Conservation (phyloP, 306 rosid species). For the Fragaria iinumae region DNA sequence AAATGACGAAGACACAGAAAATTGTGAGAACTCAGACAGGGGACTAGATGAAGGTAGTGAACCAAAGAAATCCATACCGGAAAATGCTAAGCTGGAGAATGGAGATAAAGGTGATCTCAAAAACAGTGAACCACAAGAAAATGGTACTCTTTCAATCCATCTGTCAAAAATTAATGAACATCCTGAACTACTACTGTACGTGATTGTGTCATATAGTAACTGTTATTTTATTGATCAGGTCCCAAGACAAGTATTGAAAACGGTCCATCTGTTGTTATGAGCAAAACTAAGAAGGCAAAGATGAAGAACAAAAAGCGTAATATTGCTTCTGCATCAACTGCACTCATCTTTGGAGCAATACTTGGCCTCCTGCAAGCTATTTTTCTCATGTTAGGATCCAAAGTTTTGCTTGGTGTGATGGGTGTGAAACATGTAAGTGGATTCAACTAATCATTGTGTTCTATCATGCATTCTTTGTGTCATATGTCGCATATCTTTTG, state of each 20-base stretch:
- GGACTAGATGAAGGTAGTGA: background rate
- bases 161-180: background rate
- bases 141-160: conserved; percentile 30
- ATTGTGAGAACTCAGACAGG: conserved; percentile 9
- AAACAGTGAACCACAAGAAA: conserved; percentile 14
- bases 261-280: conserved; percentile 18
- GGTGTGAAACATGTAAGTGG: conserved; percentile 75
- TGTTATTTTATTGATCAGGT: conserved; percentile 32
- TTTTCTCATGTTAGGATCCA: conserved; percentile 66
- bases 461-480: background rate
- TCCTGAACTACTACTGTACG: background rate
- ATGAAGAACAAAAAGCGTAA: conserved; percentile 43
- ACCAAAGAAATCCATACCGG: background rate
- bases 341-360: conserved; percentile 74
- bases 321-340: conserved; percentile 92
- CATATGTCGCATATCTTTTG: background rate
- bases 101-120: conserved; percentile 7
- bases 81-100: background rate
- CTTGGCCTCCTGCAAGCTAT: conserved; percentile 82
- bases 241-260: conserved; percentile 24
- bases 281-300: conserved; percentile 32
- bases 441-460: background rate
- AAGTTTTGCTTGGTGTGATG: conserved; percentile 69
- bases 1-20: conserved; percentile 21
- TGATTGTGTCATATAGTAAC: background rate